phyloP scores from a whole-genome alignment of 495 filamentous ascomycete species.

The Bryoglossum gracile region DNA sequence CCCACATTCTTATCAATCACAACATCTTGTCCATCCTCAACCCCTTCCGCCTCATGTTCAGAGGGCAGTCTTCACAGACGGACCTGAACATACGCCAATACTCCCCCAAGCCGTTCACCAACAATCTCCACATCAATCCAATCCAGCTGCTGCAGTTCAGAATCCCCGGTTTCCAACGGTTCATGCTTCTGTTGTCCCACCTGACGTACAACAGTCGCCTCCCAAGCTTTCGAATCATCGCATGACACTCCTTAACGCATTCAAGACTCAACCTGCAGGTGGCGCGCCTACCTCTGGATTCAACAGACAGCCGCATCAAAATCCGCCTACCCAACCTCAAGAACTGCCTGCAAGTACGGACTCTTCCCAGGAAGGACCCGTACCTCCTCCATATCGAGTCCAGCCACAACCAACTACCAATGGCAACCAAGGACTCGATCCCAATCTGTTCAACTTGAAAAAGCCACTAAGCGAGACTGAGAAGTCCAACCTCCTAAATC shows the following conservation, averaged over 20 bases:
- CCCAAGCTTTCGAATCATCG: conserved; percentile 58
- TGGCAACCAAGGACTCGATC: conserved; percentile 14
- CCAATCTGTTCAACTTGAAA: conserved; percentile 6
- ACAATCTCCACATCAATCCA: conserved; percentile 22
- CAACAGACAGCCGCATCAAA: too few relatives aligned
- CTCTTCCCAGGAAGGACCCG: background rate
- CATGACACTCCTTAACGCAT: conserved; percentile 54
- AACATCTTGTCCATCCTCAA: conserved; percentile 43
- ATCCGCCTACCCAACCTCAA: conserved; percentile 10
- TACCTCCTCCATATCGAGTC: conserved; percentile 12
- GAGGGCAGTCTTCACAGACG: conserved; percentile 25
- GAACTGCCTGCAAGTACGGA: conserved; percentile 1
- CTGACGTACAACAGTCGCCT: conserved; percentile 30
- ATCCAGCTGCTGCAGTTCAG: conserved; percentile 7
- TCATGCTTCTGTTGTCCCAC: conserved; percentile 46
- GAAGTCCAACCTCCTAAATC: conserved; percentile 36
- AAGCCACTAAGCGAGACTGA: conserved; percentile 36
- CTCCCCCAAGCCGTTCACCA: conserved; percentile 39
- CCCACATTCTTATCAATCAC: conserved; percentile 31
- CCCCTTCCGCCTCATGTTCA: conserved; percentile 34
- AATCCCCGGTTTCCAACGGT: conserved; percentile 39
- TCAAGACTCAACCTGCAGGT: conserved; percentile 48
- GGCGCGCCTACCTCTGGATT: too few relatives aligned
- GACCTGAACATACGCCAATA: conserved; percentile 20
- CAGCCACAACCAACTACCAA: conserved; percentile 21